phyloP scores from a whole-genome alignment of 345 rosid species.

The Gossypium turneri region DNA sequence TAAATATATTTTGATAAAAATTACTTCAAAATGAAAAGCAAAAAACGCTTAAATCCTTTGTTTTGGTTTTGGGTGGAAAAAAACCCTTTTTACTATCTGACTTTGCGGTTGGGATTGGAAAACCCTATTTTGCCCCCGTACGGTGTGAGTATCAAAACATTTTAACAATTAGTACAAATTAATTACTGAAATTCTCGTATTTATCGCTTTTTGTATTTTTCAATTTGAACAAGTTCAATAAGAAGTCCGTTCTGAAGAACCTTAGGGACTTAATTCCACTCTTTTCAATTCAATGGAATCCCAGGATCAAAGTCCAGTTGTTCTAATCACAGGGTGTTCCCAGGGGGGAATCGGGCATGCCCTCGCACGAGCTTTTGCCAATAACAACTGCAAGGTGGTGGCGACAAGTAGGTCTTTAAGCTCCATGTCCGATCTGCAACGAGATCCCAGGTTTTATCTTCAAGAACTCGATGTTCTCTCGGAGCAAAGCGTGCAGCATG shows the following conservation, averaged over 20 bases:
- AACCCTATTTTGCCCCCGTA: too few relatives aligned
- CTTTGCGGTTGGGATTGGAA: too few relatives aligned
- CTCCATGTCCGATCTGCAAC: slow-evolving; percentile 64
- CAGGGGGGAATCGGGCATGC: slow-evolving; percentile 89
- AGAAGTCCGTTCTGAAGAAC: neutral
- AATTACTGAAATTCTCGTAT: too few relatives aligned
- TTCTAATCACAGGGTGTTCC: slow-evolving; percentile 74
- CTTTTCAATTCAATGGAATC: slow-evolving; percentile 29
- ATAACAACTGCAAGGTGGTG: slow-evolving; percentile 57
- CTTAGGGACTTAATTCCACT: neutral
- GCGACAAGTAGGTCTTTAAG: slow-evolving; percentile 61
- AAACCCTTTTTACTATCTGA: too few relatives aligned
- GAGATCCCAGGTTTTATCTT: slow-evolving; percentile 55
- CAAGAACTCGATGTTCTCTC: slow-evolving; percentile 75
- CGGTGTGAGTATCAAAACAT: too few relatives aligned
- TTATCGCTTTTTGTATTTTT: too few relatives aligned
- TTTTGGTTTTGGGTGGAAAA: too few relatives aligned
- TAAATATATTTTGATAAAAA: too few relatives aligned
- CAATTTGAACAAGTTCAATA: neutral
- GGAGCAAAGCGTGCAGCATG: slow-evolving; percentile 49
- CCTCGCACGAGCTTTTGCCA: slow-evolving; percentile 69
- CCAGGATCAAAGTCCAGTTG: slow-evolving; percentile 42
- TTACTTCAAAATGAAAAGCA: too few relatives aligned
- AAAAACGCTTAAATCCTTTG: too few relatives aligned
- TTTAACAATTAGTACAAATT: too few relatives aligned